phyloP scores from a whole-genome alignment of 2,329 filamentous ascomycete genomes.

The Colletotrichum plurivorum region DNA sequence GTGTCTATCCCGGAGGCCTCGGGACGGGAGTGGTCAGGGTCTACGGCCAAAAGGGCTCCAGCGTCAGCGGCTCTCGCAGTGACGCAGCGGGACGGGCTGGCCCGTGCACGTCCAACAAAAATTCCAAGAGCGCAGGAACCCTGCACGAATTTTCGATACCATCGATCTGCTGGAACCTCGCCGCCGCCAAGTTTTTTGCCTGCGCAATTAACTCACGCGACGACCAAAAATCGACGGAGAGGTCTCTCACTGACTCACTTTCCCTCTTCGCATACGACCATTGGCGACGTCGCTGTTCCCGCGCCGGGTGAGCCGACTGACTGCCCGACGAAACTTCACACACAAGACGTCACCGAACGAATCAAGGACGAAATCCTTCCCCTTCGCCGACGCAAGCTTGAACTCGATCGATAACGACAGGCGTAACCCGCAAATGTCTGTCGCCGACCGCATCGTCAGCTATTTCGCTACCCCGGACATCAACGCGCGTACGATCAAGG shows the following conservation, averaged over 20 bases:
- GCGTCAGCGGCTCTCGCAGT: conserved; percentile 14
- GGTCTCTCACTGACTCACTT: conserved; percentile 6
- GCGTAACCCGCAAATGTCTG: conserved; percentile 61
- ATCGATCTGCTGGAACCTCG: conserved; percentile 33
- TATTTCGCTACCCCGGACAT: conserved; percentile 61
- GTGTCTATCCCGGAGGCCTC: conserved; percentile 14
- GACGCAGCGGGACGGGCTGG: conserved; percentile 38
- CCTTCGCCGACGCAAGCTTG: conserved; percentile 37
- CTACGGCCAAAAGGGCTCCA: neutral
- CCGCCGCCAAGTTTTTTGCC: conserved; percentile 38
- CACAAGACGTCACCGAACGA: conserved; percentile 14
- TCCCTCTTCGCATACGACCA: neutral
- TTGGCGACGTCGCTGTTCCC: conserved; percentile 1
- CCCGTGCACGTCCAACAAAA: conserved; percentile 38
- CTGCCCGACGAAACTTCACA: conserved; percentile 8
- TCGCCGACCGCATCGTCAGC: conserved; percentile 67
- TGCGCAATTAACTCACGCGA: conserved; percentile 30
- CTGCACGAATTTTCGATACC: conserved; percentile 39
- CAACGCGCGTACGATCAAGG: conserved; percentile 43
- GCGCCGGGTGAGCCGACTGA: conserved; percentile 7
- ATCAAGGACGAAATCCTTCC: conserved; percentile 48
- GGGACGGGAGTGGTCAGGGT: neutral
- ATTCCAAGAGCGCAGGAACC: conserved; percentile 32
- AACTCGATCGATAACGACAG: conserved; percentile 26
- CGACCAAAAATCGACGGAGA: conserved; percentile 28